These are phyloP conservation scores for Phytophthora sp. DNA, from an alignment of 352 stramenopile genomes.

Conservation along the genomic window DNA sequence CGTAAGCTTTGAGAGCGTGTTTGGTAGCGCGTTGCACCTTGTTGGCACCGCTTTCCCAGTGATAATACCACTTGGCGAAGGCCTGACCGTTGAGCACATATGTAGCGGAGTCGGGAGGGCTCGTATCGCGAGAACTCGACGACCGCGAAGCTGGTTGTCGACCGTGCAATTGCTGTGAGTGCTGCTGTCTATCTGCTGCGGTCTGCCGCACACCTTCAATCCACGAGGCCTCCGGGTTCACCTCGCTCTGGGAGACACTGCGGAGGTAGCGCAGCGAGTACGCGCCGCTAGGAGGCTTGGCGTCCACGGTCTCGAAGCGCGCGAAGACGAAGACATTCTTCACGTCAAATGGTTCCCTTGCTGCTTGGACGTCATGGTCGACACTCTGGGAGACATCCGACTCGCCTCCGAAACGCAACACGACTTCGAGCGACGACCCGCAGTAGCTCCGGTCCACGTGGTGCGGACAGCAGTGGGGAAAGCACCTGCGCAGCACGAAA, in stretches of 20 bases:
- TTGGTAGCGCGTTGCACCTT: slow-evolving; percentile 64
- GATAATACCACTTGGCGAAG: slow-evolving; percentile 66
- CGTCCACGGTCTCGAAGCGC: slow-evolving; percentile 43
- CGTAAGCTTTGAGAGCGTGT: slow-evolving; percentile 61
- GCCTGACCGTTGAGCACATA: slow-evolving; percentile 55
- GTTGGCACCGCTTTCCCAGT: slow-evolving; percentile 66
- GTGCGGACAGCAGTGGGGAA: slow-evolving; percentile 61
- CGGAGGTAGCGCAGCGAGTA: slow-evolving; percentile 25
- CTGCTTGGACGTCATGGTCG: neutral
- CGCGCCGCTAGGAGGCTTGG: neutral
- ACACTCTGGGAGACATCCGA: slow-evolving; percentile 6
- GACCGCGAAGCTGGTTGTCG: slow-evolving; percentile 9
- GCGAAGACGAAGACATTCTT: slow-evolving; percentile 38
- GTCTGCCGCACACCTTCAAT: slow-evolving; percentile 48
- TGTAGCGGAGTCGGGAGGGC: slow-evolving; percentile 6
- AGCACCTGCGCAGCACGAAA: slow-evolving; percentile 27
- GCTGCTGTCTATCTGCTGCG: slow-evolving; percentile 7
- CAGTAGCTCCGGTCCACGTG: slow-evolving; percentile 68
- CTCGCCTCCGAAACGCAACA: slow-evolving; percentile 24
- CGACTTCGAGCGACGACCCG: slow-evolving; percentile 48
- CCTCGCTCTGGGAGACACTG: slow-evolving; percentile 54
- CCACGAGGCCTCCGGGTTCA: slow-evolving; percentile 65
- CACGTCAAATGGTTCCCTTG: slow-evolving; percentile 22
- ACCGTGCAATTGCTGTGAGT: slow-evolving; percentile 29
- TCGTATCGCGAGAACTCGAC: neutral